These are phyloP conservation scores for Hyphopichia khmerensis DNA, from an alignment of 1,139 yeast species.

Conservation along the genomic window DNA sequence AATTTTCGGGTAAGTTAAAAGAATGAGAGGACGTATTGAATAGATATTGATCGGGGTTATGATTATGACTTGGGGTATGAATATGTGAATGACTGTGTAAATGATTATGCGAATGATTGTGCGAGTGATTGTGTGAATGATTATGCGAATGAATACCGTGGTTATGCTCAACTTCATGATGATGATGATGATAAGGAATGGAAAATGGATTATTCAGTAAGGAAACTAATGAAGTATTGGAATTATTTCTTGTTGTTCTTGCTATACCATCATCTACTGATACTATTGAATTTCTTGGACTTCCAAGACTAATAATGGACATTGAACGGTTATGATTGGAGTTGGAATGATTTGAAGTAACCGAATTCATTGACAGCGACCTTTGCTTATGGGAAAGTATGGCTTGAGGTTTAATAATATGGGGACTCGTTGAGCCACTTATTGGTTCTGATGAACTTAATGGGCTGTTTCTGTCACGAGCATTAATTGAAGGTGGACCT, in stretches of 20 bases:
- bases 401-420: constrained; percentile 17
- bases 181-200: neutral
- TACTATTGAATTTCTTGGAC: constrained; percentile 45
- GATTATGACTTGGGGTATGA: neutral
- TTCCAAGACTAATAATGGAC: constrained; percentile 39
- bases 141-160: too few species aligned
- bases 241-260: constrained; percentile 33
- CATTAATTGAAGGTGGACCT: neutral
- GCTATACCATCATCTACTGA: constrained; percentile 35
- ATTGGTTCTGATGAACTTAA: constrained; percentile 15
- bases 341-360: constrained; percentile 25
- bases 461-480: constrained; percentile 15
- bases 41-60: neutral
- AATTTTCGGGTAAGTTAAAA: neutral
- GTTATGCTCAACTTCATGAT: neutral
- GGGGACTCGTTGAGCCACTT: constrained; percentile 23
- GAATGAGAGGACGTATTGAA: constrained; percentile 2
- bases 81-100: too few species aligned
- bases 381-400: constrained; percentile 22
- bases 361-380: constrained; percentile 37
- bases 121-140: too few species aligned
- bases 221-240: constrained; percentile 29
- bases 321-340: constrained; percentile 27
- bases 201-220: constrained; percentile 5
- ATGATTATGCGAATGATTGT: too few species aligned